Evolutionary conservation across 2,329 filamentous ascomycete species (phyloP), one percentile per base, ranked within the genome.

Genomic region (Stylonectria norvegica): DNA sequence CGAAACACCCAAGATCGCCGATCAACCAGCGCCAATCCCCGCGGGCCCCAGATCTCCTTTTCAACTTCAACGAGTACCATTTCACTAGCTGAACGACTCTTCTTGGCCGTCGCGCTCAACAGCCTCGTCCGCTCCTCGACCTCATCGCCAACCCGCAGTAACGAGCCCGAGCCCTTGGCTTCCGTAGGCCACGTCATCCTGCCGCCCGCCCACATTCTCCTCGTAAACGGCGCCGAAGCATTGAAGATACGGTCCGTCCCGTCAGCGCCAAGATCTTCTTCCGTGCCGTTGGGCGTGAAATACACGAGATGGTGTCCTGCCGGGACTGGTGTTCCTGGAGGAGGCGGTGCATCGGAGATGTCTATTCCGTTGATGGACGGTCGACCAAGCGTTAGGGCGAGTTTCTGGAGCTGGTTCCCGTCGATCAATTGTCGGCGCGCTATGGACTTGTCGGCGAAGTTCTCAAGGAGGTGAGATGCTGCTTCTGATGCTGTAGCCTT

Each of bases 181-280:
- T n/a, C n/a, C n/a, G n/a, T n/a, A n/a, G 34, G 47, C 77, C 78
- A 82, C 11, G 59, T 56, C 60, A 84, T 76, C 40, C 69, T 66
- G 1, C 81, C 81, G 2, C 80, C 81, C 0, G 81, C 81, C 81
- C 81, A 85, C 81, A 85, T 84, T 10, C 81, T 69, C 20, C 80
- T 62, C 2, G 78, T 81, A 42, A 83, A 85, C 0, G 79, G 79
- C 3, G 62, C 45, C 0, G 76, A 69, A 0, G 79, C 73, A 49
- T 82, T 84, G 56, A 78, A 83, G 0, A 73, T 73, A 1, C 56
- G 62, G 60, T 85, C 81, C 0, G 76, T 81, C 11, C 81, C 81
- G 56, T 85, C 81, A 0, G 57, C 45, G 0, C 79, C 79, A 1
- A 85, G 67, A 5, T 76, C 68, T 1, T 55, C 45, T 51, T 83